A percentile compares a stretch with the other conserved stretches of the same genome.
Conservation (phyloP, 2,329 filamentous ascomycete genomes). For the Diplodia scrobiculata region DNA sequence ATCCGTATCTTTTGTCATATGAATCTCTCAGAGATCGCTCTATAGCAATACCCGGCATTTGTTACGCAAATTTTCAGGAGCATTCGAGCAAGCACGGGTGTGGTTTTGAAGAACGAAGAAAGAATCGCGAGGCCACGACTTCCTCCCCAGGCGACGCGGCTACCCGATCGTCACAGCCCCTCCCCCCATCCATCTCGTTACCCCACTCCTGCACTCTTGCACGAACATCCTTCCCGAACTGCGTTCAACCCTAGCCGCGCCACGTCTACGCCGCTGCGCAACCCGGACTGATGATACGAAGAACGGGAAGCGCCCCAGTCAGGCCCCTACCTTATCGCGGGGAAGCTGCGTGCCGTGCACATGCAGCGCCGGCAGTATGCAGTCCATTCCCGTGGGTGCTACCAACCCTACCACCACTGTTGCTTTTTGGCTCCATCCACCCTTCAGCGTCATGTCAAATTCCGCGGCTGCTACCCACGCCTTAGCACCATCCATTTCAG, state of each 20-base stretch:
- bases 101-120: not conserved
- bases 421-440: conserved; percentile 5
- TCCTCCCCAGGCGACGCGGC: not conserved
- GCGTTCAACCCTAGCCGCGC: not conserved
- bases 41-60: not conserved
- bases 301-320: too few species aligned
- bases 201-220: conserved; percentile 35
- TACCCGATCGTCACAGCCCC: not conserved
- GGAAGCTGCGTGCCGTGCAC: not conserved
- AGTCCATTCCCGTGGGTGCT: conserved; percentile 1
- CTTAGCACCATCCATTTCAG: not conserved
- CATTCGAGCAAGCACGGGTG: not conserved
- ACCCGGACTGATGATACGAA: conserved; percentile 2
- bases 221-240: conserved; percentile 21
- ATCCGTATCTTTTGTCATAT: not conserved
- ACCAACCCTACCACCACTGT: conserved; percentile 14
- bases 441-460: conserved; percentile 13
- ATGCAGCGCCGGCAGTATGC: not conserved
- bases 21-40: not conserved
- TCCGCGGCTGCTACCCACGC: not conserved
- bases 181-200: not conserved
- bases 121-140: not conserved
- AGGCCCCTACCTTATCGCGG: too few species aligned
- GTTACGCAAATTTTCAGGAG: not conserved
- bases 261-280: not conserved